A percentile compares a stretch with the other conserved stretches of the same genome.
phyloP scores from a whole-genome alignment of 2,329 filamentous ascomycete species.

The Venturia pyrina region DNA sequence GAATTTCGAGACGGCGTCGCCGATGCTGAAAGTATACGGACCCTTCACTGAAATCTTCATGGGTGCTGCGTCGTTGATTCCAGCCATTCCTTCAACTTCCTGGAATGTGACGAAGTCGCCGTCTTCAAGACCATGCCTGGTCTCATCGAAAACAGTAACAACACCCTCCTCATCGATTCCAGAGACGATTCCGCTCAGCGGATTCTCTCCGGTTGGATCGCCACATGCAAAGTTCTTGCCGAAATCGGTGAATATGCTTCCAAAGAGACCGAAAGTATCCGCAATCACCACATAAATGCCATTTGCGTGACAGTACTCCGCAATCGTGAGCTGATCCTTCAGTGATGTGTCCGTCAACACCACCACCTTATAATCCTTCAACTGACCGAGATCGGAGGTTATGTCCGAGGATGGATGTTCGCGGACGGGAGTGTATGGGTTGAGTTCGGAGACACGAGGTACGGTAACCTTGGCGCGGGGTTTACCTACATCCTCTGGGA shows the following conservation, averaged over 20 bases:
- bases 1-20: conserved; percentile 68
- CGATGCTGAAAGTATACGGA: conserved; percentile 95
- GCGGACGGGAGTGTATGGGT: conserved; percentile 86
- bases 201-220: conserved; percentile 83
- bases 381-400: conserved; percentile 63
- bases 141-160: conserved; percentile 89
- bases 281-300: conserved; percentile 82
- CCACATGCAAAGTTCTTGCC: conserved; percentile 86
- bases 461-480: conserved; percentile 78
- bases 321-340: conserved; percentile 70
- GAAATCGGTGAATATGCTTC: conserved; percentile 94
- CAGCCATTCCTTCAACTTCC: conserved; percentile 87
- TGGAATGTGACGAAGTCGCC: conserved; percentile 94
- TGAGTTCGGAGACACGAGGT: conserved; percentile 85
- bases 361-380: conserved; percentile 86
- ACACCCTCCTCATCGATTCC: conserved; percentile 81
- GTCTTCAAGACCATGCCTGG: conserved; percentile 88
- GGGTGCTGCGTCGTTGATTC: conserved; percentile 70
- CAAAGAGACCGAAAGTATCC: conserved; percentile 89
- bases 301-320: conserved; percentile 89
- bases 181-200: conserved; percentile 78
- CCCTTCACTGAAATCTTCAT: conserved; percentile 87
- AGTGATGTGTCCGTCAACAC: conserved; percentile 80
- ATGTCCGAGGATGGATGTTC: conserved; percentile 59
- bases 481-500: conserved; percentile 79